Evolutionary conservation across 2,329 filamentous ascomycete species (phyloP), one percentile per base, ranked within the genome.

Genomic region (Balansia obtecta): DNA sequence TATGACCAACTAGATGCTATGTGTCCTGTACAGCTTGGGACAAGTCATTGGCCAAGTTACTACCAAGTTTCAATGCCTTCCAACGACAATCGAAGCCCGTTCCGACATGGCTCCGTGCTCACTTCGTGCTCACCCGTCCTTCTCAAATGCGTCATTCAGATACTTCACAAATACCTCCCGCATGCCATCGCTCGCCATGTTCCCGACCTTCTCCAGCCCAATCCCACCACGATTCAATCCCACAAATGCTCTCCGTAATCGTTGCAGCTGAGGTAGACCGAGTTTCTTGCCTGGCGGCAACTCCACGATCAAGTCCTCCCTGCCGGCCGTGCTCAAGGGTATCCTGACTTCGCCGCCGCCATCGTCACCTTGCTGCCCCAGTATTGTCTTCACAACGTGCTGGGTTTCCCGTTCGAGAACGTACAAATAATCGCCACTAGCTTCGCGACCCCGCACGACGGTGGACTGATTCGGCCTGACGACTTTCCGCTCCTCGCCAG

Each of bases 331-430:
- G 32, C 54, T 63, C 12, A 64, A 61, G 2, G 73, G 65, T 15
- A 85, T 69, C 12, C 51, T 65, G 30, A 87, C 75, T 55, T 78
- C 72, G 22, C 70, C 77, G 6, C 74, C 78, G 54, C 85, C 83
- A 49, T 88, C 82, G 51, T 88, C 83, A 48, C 78, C 75, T 62
- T 86, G 79, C 69, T 80, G 82, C 45, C 84, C 79, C 51, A 86
- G 66, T 38, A 94, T 81, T 50, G 74, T 73, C 57, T 80, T 79
- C 49, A 93, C 76, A 32, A 94, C 78, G 49, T 85, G 84, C 57
- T 89, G 87, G 8, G 87, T 91, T 62, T 82, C 82, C 55, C 80
- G 80, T 65, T 94, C 88, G 22, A 94, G 73, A 53, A 88, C 76
- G 63, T 93, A 89, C 48, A 94, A 73, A 63, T 89, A 90, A 61